Conservation (phyloP, 2,329 filamentous ascomycete genomes). For the Fusarium verrucosum region DNA sequence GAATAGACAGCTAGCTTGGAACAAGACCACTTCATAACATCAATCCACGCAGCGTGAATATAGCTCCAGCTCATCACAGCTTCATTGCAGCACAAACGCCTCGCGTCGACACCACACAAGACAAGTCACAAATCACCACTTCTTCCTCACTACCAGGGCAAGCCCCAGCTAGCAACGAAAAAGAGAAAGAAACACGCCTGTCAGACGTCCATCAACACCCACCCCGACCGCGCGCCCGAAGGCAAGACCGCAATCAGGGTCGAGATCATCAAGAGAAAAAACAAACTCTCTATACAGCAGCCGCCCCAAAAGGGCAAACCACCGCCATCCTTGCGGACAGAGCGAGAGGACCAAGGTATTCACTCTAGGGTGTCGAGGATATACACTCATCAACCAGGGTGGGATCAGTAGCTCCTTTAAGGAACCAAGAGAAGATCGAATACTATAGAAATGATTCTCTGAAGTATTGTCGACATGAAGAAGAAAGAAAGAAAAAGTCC, state of each 20-base stretch:
- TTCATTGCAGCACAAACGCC: rapidly evolving
- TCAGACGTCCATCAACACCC: slow-evolving; percentile 92
- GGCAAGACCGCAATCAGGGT: slow-evolving; percentile 75
- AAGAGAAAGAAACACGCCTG: slow-evolving; percentile 67
- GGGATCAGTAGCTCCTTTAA: slow-evolving; percentile 91
- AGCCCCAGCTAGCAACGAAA: slow-evolving; percentile 65
- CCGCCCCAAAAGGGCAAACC: slow-evolving; percentile 25
- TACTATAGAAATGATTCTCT: slow-evolving; percentile 99
- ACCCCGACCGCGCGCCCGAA: slow-evolving; percentile 81
- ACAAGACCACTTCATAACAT: too few relatives aligned
- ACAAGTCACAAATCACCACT: background rate
- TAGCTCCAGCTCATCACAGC: too few relatives aligned
- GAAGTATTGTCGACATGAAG: slow-evolving; percentile 71
- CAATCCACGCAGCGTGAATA: rapidly evolving
- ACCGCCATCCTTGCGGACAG: slow-evolving; percentile 65
- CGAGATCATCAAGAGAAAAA: slow-evolving; percentile 87
- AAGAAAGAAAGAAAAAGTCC: slow-evolving; percentile 60
- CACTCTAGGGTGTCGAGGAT: slow-evolving; percentile 73
- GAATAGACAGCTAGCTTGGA: background rate
- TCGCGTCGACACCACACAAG: background rate
- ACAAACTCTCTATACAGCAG: slow-evolving; percentile 80
- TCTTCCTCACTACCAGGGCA: slow-evolving; percentile 63
- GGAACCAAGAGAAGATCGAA: slow-evolving; percentile 91
- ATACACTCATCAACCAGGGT: slow-evolving; percentile 63
- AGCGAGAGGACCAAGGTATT: slow-evolving; percentile 44